These are phyloP conservation scores for Xylariaceae sp. DNA, from an alignment of 2,329 filamentous ascomycete genomes.

Conservation along the genomic window DNA sequence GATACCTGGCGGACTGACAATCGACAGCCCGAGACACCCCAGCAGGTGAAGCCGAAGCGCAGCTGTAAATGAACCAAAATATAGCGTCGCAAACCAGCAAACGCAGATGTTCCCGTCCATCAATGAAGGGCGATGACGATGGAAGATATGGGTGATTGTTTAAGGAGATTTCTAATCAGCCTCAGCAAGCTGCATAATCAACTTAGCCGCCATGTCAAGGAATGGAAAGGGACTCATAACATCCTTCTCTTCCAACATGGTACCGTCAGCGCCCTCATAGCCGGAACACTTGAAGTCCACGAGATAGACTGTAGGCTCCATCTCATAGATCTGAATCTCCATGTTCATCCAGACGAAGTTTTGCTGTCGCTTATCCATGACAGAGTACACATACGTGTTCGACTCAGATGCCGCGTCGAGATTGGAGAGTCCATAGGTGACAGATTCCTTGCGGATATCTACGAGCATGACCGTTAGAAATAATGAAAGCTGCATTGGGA, in stretches of 20 bases:
- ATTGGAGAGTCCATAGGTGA: constrained; percentile 27
- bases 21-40: background rate
- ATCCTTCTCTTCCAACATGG: constrained; percentile 82
- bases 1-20: background rate
- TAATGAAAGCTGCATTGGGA: background rate
- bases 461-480: constrained; percentile 33
- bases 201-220: constrained; percentile 82
- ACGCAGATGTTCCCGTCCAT: background rate
- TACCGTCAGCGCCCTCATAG: constrained; percentile 76
- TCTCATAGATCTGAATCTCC: constrained; percentile 92
- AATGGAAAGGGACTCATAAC: constrained; percentile 94
- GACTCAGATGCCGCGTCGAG: constrained; percentile 37
- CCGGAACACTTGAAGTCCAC: constrained; percentile 99
- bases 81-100: background rate
- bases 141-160: background rate
- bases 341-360: constrained; percentile 88
- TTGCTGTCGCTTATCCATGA: constrained; percentile 42
- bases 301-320: constrained; percentile 87
- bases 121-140: background rate
- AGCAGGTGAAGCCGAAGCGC: background rate
- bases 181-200: constrained; percentile 90
- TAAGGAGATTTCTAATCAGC: constrained; percentile 48
- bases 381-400: constrained; percentile 39
- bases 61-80: constrained; percentile 1
- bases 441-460: constrained; percentile 38